phyloP scores from a whole-genome alignment of 2,329 filamentous ascomycete genomes.

The Simplicillium sp. region DNA sequence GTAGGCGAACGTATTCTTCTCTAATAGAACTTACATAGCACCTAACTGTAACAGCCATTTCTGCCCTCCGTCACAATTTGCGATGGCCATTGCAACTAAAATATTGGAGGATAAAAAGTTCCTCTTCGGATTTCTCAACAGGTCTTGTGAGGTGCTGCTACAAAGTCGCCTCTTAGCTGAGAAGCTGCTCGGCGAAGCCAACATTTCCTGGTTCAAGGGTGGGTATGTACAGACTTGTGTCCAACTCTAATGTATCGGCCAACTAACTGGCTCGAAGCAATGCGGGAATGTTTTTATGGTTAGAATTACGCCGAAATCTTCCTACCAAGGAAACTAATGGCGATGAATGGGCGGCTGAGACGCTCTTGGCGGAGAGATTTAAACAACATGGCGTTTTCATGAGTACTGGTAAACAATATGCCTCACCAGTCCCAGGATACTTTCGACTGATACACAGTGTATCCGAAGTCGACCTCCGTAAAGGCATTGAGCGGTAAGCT shows the following conservation, averaged over 20 bases:
- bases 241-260: no score
- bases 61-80: not conserved
- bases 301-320: not conserved
- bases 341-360: not conserved
- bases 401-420: not conserved
- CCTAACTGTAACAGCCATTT: not conserved
- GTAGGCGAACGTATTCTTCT: not conserved
- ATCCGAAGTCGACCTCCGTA: no score
- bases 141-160: not conserved
- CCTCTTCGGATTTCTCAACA: not conserved
- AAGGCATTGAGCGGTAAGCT: no score
- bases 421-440: not conserved
- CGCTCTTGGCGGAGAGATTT: not conserved
- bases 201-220: not conserved
- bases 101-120: not conserved
- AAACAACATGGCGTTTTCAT: not conserved
- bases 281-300: not conserved
- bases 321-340: not conserved
- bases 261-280: not conserved
- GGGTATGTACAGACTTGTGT: not conserved
- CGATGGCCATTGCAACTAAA: not conserved
- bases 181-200: not conserved
- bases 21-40: no score
- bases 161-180: not conserved
- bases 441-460: not conserved